These are phyloP conservation scores for Saccharomycopsis sp. DNA, from an alignment of 805 yeast genomes.

Conservation along the genomic window DNA sequence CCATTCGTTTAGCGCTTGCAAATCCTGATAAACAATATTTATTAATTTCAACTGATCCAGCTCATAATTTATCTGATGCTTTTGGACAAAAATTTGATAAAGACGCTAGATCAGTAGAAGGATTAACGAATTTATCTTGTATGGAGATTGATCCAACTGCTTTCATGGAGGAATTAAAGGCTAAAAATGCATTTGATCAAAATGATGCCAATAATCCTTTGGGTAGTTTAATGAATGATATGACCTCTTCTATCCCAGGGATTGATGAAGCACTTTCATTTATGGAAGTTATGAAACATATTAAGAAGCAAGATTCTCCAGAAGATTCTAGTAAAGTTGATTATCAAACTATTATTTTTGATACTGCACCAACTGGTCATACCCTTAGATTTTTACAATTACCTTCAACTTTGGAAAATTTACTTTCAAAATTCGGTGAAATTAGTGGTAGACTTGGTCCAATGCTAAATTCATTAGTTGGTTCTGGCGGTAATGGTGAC, in stretches of 20 bases:
- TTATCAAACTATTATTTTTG: conserved; percentile 89
- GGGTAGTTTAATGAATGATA: conserved; percentile 72
- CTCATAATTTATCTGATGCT: conserved; percentile 95
- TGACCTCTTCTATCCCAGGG: conserved; percentile 95
- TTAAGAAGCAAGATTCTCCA: conserved; percentile 57
- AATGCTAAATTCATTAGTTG: conserved; percentile 70
- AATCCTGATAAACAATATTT: conserved; percentile 78
- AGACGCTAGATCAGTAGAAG: conserved; percentile 91
- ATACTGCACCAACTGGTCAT: conserved; percentile 99
- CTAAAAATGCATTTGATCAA: conserved; percentile 41
- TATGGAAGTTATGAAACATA: conserved; percentile 96
- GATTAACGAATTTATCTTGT: conserved; percentile 81
- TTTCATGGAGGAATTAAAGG: conserved; percentile 80
- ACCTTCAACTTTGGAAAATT: conserved; percentile 85
- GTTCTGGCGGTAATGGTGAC: conserved; percentile 45
- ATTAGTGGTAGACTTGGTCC: conserved; percentile 87
- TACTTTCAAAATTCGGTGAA: conserved; percentile 81
- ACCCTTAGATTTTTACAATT: conserved; percentile 90
- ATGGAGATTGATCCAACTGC: conserved; percentile 99
- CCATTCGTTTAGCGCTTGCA: conserved; percentile 82
- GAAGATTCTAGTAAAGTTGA: conserved; percentile 30
- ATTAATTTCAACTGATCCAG: conserved; percentile 95
- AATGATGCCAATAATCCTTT: conserved; percentile 35
- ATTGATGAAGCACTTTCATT: conserved; percentile 97
- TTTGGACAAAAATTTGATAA: conserved; percentile 97